Conservation (phyloP, 169 alveolate species). For the Cryptosporidium meleagridis region DNA sequence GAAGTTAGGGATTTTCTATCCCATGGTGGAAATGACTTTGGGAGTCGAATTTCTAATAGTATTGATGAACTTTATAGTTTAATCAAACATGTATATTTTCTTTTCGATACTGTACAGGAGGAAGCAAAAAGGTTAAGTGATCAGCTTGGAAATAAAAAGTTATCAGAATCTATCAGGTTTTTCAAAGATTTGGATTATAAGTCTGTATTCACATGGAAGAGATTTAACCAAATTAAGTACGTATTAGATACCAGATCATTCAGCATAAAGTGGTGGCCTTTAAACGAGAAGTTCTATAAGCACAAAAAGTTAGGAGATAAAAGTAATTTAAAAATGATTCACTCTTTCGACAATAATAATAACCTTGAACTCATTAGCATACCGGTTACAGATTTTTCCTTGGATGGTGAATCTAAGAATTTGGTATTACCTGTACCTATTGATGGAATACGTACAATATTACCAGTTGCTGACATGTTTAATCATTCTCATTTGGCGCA, state of each 20-base stretch:
- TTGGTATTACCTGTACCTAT: slow-evolving; percentile 43
- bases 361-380: slow-evolving; percentile 17
- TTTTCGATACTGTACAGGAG: slow-evolving; percentile 1
- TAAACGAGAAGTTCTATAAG: slow-evolving; percentile 4
- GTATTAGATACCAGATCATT: slow-evolving; percentile 64
- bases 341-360: background rate
- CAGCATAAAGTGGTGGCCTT: slow-evolving; percentile 65
- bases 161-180: background rate
- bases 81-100: slow-evolving; percentile 36
- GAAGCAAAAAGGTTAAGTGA: slow-evolving; percentile 23
- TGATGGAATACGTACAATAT: slow-evolving; percentile 38
- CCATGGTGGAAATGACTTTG: slow-evolving; percentile 52
- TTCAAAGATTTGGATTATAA: slow-evolving; percentile 27
- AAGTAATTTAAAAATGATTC: background rate
- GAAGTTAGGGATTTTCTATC: slow-evolving; percentile 61
- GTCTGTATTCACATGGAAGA: slow-evolving; percentile 46
- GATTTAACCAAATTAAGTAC: slow-evolving; percentile 26
- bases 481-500: slow-evolving; percentile 65
- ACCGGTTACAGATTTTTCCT: slow-evolving; percentile 37
- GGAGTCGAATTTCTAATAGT: slow-evolving; percentile 6
- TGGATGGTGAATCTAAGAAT: background rate
- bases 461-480: slow-evolving; percentile 71
- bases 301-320: background rate
- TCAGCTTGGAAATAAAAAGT: background rate
- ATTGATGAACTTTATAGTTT: slow-evolving; percentile 50